Percentiles rank a stretch among this genome's conserved stretches.
Conservation (phyloP, 768 basidiomycete species). For the Phlebiopsis flavidoalba region DNA sequence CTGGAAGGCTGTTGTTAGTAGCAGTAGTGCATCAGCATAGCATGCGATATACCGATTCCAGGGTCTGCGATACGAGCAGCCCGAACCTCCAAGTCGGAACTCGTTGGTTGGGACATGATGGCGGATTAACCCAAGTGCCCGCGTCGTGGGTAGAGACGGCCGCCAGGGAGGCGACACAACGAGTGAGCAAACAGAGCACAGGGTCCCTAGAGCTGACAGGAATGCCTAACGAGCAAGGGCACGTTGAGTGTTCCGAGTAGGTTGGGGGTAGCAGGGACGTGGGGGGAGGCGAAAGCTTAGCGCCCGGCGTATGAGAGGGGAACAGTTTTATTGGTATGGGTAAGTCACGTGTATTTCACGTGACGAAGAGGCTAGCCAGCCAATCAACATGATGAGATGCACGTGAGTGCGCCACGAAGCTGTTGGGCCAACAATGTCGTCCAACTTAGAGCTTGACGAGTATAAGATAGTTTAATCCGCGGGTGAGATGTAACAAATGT, state of each 20-base stretch:
- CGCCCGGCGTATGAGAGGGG: background rate
- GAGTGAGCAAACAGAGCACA: too few species aligned
- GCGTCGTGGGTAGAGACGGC: background rate
- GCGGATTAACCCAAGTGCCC: background rate
- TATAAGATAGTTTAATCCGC: too few species aligned
- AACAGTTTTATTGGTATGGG: conserved; percentile 6
- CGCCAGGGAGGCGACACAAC: background rate
- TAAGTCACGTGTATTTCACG: conserved; percentile 13
- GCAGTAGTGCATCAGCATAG: background rate
- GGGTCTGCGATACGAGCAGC: conserved; percentile 74
- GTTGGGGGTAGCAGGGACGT: background rate
- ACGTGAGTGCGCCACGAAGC: background rate
- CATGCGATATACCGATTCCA: conserved; percentile 47
- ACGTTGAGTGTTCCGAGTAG: background rate
- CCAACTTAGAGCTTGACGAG: background rate
- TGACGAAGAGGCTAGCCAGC: background rate
- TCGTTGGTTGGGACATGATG: conserved; percentile 40
- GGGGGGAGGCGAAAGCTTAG: background rate
- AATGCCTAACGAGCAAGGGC: too few species aligned
- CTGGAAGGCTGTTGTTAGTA: conserved; percentile 29
- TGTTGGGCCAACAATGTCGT: background rate
- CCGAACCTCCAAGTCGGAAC: conserved; percentile 63
- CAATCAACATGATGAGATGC: background rate
- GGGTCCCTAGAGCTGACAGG: too few species aligned
- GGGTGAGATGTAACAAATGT: too few species aligned